phyloP scores from a whole-genome alignment of 495 filamentous ascomycete species.

The Talaromyces proteolyticus region DNA sequence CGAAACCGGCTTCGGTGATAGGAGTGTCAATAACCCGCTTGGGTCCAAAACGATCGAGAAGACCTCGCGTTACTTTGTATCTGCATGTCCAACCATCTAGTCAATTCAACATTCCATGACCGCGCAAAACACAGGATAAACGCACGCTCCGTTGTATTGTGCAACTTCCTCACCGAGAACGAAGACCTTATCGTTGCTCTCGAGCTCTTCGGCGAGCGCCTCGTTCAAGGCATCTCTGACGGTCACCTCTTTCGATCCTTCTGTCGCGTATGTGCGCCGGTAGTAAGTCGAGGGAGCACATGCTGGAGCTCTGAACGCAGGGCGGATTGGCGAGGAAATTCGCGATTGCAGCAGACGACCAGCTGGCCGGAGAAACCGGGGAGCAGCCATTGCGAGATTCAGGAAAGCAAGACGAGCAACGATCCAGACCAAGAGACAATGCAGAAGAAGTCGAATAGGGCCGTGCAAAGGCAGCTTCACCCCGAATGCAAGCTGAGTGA shows the following conservation, averaged over 20 bases:
- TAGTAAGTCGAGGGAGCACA: conserved; percentile 40
- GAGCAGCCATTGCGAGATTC: conserved; percentile 49
- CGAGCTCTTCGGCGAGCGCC: conserved; percentile 94
- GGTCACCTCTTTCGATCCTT: conserved; percentile 76
- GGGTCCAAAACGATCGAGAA: conserved; percentile 93
- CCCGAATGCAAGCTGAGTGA: background rate
- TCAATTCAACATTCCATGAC: background rate
- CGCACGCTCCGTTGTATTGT: conserved; percentile 95
- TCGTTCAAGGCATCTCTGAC: conserved; percentile 97
- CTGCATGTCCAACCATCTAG: conserved; percentile 38
- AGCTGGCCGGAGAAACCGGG: conserved; percentile 77
- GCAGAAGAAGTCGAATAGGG: conserved; percentile 11
- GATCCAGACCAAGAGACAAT: conserved; percentile 17
- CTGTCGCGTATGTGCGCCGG: conserved; percentile 43
- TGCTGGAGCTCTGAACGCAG: conserved; percentile 41
- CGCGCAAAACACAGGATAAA: conserved; percentile 8
- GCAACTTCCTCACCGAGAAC: conserved; percentile 96
- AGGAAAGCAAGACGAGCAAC: conserved; percentile 11
- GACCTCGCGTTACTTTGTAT: conserved; percentile 98
- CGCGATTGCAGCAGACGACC: conserved; percentile 66
- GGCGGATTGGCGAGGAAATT: conserved; percentile 42
- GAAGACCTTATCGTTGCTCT: conserved; percentile 89
- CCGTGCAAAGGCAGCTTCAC: background rate
- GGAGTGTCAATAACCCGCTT: conserved; percentile 97
- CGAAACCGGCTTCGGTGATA: conserved; percentile 95